Evolutionary conservation across 129 eudicot genomes (phyloP).

Genomic region (Heracleum sosnowskyi): DNA sequence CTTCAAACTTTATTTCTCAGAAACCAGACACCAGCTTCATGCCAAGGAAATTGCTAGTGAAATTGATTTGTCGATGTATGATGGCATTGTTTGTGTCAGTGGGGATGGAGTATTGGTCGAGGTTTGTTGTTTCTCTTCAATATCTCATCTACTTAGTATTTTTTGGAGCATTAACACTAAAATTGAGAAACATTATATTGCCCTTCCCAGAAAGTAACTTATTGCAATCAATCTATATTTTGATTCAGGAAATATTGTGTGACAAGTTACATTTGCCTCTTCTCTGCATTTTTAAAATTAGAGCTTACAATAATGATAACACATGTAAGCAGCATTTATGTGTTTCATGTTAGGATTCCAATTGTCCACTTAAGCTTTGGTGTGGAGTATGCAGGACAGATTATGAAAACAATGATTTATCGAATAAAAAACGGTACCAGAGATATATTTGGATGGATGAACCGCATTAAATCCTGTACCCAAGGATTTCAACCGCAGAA

Average conservation of each 20-base stretch:
- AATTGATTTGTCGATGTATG: conserved; percentile 67
- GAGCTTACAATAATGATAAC: neutral
- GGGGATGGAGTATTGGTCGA: conserved; percentile 94
- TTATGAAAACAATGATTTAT: no score
- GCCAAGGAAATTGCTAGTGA: conserved; percentile 74
- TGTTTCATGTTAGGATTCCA: neutral
- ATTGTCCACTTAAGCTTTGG: neutral
- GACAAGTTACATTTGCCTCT: neutral
- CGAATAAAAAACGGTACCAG: no score
- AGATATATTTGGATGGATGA: no score
- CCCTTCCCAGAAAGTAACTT: conserved; percentile 1
- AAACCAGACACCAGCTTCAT: conserved; percentile 70
- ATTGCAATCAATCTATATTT: neutral
- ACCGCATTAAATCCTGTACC: no score
- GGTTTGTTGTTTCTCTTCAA: conserved; percentile 42
- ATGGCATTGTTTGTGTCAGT: conserved; percentile 87
- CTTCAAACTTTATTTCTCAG: conserved; percentile 32
- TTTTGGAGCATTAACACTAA: neutral
- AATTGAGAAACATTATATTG: conserved; percentile 7
- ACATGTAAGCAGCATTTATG: neutral
- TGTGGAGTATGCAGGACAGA: neutral
- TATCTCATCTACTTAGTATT: neutral
- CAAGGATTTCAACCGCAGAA: no score
- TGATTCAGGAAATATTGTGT: neutral
- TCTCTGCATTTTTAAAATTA: neutral